A percentile compares a stretch with the other conserved stretches of the same genome.
Conservation (phyloP, 179 eudicot genomes). For the Spinacia oleracea region DNA sequence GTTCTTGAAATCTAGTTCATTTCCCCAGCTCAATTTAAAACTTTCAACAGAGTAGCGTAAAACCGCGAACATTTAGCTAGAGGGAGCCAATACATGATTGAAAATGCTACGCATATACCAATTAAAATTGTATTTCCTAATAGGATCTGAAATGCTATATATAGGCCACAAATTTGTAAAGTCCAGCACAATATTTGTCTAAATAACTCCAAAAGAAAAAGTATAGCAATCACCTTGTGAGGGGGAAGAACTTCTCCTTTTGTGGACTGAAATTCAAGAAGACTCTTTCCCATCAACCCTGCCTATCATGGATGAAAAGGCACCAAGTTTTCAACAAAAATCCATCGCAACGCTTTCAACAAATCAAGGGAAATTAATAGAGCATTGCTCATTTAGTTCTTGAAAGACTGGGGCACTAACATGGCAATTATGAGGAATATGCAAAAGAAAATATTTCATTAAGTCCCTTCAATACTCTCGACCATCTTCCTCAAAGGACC, state of each 20-base stretch:
- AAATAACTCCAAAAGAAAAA: background rate
- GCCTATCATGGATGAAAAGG: slow-evolving; percentile 41
- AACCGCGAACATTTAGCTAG: background rate
- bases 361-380: no score
- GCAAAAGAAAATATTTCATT: background rate
- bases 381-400: background rate
- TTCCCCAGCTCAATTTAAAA: background rate
- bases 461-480: background rate
- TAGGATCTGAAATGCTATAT: background rate
- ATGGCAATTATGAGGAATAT: background rate
- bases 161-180: background rate
- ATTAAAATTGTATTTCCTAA: background rate
- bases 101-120: background rate
- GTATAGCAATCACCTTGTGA: slow-evolving; percentile 62
- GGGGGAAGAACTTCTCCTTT: slow-evolving; percentile 97
- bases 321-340: slow-evolving; percentile 5
- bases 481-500: background rate
- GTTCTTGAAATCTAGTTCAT: background rate
- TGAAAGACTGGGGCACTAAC: background rate
- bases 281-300: slow-evolving; percentile 90
- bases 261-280: slow-evolving; percentile 86
- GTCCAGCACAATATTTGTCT: background rate
- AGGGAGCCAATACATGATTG: background rate
- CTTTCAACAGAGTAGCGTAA: background rate
- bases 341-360: background rate